Evolutionary conservation across 106 monocot species (phyloP).

Genomic region (Dendrobium chrysotoxum): DNA sequence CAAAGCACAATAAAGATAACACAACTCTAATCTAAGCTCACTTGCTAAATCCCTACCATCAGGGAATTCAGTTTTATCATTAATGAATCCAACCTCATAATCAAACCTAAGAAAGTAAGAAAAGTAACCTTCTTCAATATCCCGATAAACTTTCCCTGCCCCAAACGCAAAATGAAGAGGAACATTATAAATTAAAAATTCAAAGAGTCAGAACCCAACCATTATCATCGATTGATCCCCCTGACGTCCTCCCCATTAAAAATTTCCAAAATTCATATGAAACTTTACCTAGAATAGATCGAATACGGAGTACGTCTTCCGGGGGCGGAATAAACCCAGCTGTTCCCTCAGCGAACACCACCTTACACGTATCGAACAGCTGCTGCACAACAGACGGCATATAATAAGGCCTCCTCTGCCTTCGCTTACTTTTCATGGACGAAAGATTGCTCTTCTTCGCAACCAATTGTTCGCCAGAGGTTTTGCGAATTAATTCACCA

Average conservation of each 20-base stretch:
- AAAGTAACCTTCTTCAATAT: neutral
- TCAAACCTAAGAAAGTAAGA: neutral
- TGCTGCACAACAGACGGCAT: constrained; percentile 34
- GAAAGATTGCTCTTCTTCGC: neutral
- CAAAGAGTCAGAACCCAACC: neutral
- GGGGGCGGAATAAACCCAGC: constrained; percentile 51
- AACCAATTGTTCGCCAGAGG: neutral
- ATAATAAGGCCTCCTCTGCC: constrained; percentile 11
- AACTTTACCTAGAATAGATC: constrained; percentile 52
- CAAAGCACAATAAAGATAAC: no score
- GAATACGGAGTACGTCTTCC: constrained; percentile 36
- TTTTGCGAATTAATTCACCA: neutral
- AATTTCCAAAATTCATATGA: neutral
- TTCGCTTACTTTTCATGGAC: constrained; percentile 34
- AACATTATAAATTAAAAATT: neutral
- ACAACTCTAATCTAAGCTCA: no score
- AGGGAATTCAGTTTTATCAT: neutral
- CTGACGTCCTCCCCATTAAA: neutral
- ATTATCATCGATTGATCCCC: neutral
- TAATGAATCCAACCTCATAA: neutral
- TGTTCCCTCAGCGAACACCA: constrained; percentile 50
- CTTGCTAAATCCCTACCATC: no score
- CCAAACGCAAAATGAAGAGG: neutral
- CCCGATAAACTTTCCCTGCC: neutral
- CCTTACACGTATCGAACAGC: constrained; percentile 61